A percentile compares a stretch with the other conserved stretches of the same genome.
Evolutionary conservation across 768 basidiomycete species (phyloP).

Genomic region (Leccinum arenicola): DNA sequence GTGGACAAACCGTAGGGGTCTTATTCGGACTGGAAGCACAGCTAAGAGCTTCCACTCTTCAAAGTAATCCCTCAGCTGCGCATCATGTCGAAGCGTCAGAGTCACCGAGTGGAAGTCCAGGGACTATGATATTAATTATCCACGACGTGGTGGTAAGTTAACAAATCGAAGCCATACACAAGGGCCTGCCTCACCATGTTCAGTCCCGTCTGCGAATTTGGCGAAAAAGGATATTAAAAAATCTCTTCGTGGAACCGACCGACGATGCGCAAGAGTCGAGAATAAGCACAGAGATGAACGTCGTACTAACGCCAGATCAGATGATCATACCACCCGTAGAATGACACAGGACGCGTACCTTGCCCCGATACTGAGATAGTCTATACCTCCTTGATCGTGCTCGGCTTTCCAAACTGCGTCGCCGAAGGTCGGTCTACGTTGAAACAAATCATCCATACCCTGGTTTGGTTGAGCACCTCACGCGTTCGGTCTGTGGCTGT

Average conservation of each 20-base stretch:
- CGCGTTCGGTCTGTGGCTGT: constrained; percentile 70
- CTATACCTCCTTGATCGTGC: constrained; percentile 88
- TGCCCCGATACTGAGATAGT: constrained; percentile 57
- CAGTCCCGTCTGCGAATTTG: constrained; percentile 57
- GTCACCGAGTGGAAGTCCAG: constrained; percentile 55
- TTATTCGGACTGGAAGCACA: constrained; percentile 56
- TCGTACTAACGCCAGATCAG: constrained; percentile 51
- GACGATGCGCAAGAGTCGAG: constrained; percentile 65
- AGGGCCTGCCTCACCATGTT: constrained; percentile 52
- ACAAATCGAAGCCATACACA: neutral
- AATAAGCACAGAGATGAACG: constrained; percentile 72
- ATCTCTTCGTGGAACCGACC: constrained; percentile 75
- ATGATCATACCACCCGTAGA: neutral
- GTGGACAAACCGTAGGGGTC: constrained; percentile 49
- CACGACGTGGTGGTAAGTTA: constrained; percentile 1
- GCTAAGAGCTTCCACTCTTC: constrained; percentile 55
- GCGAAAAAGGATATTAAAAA: constrained; percentile 57
- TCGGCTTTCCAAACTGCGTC: constrained; percentile 87
- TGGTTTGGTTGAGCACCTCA: constrained; percentile 78
- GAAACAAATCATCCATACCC: constrained; percentile 92
- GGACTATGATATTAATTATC: constrained; percentile 36
- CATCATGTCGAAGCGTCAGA: constrained; percentile 61
- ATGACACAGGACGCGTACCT: constrained; percentile 35
- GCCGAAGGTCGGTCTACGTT: constrained; percentile 85
- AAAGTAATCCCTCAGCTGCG: constrained; percentile 51